Percentiles rank a stretch among this genome's conserved stretches.
These are phyloP conservation scores for Echium plantagineum DNA, from an alignment of 257 asterid species.

Conservation along the genomic window DNA sequence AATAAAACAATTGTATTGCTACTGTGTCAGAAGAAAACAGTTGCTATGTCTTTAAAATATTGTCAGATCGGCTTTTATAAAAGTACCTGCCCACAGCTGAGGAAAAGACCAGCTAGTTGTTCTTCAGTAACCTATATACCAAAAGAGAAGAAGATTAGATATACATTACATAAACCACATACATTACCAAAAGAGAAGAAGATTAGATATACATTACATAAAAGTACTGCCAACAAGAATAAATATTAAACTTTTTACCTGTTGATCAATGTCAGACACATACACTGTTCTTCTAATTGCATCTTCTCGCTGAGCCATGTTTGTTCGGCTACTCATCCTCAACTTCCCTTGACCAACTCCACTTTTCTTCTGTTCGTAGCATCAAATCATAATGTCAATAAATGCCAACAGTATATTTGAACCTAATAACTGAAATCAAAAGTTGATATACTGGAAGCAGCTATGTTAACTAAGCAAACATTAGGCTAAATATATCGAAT, in stretches of 20 bases:
- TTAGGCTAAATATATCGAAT: background rate
- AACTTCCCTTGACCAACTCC: constrained; percentile 22
- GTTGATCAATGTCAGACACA: constrained; percentile 61
- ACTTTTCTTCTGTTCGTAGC: constrained; percentile 26
- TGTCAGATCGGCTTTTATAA: background rate
- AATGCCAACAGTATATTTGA: background rate
- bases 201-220: too few relatives aligned
- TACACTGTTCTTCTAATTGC: constrained; percentile 49
- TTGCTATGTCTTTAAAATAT: too few relatives aligned
- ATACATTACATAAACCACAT: background rate
- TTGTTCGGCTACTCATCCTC: constrained; percentile 40
- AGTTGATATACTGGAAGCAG: too few relatives aligned
- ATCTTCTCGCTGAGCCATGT: constrained; percentile 49
- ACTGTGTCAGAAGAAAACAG: background rate
- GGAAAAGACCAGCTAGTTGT: constrained; percentile 48
- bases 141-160: constrained; percentile 2
- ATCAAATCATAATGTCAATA: background rate
- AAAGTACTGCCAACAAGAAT: background rate
- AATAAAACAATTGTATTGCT: constrained; percentile 1
- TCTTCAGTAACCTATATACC: constrained; percentile 40
- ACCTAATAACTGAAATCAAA: background rate
- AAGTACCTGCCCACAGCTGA: constrained; percentile 48
- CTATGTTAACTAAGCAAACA: background rate
- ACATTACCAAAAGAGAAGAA: background rate
- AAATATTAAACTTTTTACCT: constrained; percentile 17